Percentiles rank a stretch among this genome's conserved stretches.
phyloP scores from a whole-genome alignment of 176 grass and related monocot genomes.

The Oropetium thomaeum region DNA sequence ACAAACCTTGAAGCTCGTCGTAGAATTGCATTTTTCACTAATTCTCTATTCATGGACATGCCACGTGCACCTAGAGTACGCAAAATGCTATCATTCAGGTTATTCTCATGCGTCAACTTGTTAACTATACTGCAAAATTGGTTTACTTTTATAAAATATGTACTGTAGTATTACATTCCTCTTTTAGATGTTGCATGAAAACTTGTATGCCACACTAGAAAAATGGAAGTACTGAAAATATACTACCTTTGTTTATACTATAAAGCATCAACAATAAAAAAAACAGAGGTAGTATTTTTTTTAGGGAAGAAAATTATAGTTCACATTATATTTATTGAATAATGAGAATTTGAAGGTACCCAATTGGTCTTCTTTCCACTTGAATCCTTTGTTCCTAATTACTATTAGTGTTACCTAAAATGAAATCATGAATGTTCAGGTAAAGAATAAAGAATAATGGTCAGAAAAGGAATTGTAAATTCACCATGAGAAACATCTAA shows the following conservation, averaged over 20 bases:
- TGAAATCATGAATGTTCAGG: not conserved
- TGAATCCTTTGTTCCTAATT: constrained; percentile 5
- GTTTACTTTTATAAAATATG: constrained; percentile 15
- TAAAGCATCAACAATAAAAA: too few relatives aligned
- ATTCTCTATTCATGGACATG: constrained; percentile 99
- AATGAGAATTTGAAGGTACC: not conserved
- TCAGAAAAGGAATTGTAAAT: constrained; percentile 1
- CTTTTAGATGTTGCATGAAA: not conserved
- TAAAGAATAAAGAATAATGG: not conserved
- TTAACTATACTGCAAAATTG: not conserved
- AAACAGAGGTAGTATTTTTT: too few relatives aligned
- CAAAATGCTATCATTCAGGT: constrained; percentile 99
- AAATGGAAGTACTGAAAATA: not conserved
- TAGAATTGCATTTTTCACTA: constrained; percentile 96
- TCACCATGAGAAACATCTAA: constrained; percentile 14
- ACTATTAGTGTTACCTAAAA: not conserved
- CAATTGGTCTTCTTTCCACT: constrained; percentile 7
- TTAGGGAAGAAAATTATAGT: too few relatives aligned
- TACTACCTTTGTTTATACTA: too few relatives aligned
- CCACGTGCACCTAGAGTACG: constrained; percentile 85
- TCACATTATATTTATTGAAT: constrained; percentile 4
- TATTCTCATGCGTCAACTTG: constrained; percentile 25
- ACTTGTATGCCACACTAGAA: not conserved
- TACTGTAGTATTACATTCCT: not conserved
- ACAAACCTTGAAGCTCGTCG: constrained; percentile 92